Conservation (phyloP, 345 rosid species). For the Syzygium aromaticum region DNA sequence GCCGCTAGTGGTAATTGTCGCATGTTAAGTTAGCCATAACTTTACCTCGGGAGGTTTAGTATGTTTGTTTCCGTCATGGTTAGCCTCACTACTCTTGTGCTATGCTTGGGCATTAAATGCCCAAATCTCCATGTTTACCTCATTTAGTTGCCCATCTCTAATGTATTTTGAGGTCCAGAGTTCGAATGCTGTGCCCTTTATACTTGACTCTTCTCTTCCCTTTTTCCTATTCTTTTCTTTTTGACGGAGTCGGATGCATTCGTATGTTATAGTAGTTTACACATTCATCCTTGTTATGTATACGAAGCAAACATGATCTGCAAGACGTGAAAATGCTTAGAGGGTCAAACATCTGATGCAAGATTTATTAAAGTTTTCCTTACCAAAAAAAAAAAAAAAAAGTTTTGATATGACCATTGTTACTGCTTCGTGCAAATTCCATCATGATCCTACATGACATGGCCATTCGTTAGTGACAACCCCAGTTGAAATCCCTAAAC, state of each 20-base stretch:
- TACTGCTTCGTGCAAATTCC: not conserved
- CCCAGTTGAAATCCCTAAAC: not conserved
- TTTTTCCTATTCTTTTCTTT: not conserved
- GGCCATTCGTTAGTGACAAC: not conserved
- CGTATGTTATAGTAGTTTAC: not conserved
- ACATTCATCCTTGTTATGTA: not conserved
- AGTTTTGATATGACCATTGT: not conserved
- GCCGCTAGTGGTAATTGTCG: not conserved
- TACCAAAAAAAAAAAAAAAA: no score
- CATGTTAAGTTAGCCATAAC: not conserved
- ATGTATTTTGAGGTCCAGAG: not conserved
- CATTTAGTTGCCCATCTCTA: not conserved
- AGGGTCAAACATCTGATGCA: not conserved
- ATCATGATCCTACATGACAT: not conserved
- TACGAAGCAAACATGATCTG: not conserved
- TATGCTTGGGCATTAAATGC: not conserved
- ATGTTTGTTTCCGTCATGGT: not conserved
- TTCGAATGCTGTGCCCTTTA: not conserved
- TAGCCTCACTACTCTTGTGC: not conserved
- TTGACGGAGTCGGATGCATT: not conserved
- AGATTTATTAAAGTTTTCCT: not conserved
- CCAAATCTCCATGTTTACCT: not conserved
- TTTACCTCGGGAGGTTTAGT: not conserved
- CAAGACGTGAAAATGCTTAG: not conserved
- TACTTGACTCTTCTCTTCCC: not conserved